Conservation (phyloP, 2,329 filamentous ascomycete species). For the Calonectria multiphialidica region DNA sequence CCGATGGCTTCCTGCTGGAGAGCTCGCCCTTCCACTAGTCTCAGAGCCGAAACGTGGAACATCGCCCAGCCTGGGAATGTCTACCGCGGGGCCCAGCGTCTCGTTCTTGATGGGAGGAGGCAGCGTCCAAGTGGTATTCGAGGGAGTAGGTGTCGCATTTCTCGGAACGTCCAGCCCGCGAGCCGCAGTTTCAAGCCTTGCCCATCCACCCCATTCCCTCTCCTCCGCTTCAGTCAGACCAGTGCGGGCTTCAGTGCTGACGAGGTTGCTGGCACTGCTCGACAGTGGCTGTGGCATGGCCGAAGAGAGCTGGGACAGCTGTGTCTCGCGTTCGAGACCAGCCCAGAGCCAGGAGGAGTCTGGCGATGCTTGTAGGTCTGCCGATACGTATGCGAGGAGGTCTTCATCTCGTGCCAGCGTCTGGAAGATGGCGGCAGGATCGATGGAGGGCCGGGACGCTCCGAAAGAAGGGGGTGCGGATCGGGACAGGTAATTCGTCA, state of each 20-base stretch:
- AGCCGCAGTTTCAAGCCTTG: slow-evolving; percentile 70
- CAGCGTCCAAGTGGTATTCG: slow-evolving; percentile 49
- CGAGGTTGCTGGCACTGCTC: slow-evolving; percentile 52
- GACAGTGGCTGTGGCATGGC: slow-evolving; percentile 29
- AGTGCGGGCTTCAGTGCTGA: slow-evolving; percentile 61
- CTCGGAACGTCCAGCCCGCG: slow-evolving; percentile 46
- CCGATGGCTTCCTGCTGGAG: slow-evolving; percentile 40
- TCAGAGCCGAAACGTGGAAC: slow-evolving; percentile 46
- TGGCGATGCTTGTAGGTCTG: slow-evolving; percentile 84
- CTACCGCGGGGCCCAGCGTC: slow-evolving; percentile 40
- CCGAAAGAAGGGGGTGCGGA: slow-evolving; percentile 47
- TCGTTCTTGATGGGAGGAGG: slow-evolving; percentile 53
- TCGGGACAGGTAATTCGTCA: slow-evolving; percentile 53
- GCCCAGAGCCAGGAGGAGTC: slow-evolving; percentile 89
- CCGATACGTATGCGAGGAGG: slow-evolving; percentile 86
- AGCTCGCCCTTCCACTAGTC: slow-evolving; percentile 43
- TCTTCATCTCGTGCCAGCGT: slow-evolving; percentile 78
- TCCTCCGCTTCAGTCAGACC: slow-evolving; percentile 68
- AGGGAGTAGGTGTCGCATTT: slow-evolving; percentile 45
- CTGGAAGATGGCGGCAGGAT: slow-evolving; percentile 47
- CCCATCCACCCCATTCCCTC: slow-evolving; percentile 86
- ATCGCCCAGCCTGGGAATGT: slow-evolving; percentile 46
- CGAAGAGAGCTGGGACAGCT: slow-evolving; percentile 43
- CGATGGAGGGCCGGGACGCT: slow-evolving; percentile 45
- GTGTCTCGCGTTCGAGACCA: slow-evolving; percentile 64